These are phyloP conservation scores for Metroxylon sagu DNA, from an alignment of 176 grass and related monocot genomes.

Conservation along the genomic window DNA sequence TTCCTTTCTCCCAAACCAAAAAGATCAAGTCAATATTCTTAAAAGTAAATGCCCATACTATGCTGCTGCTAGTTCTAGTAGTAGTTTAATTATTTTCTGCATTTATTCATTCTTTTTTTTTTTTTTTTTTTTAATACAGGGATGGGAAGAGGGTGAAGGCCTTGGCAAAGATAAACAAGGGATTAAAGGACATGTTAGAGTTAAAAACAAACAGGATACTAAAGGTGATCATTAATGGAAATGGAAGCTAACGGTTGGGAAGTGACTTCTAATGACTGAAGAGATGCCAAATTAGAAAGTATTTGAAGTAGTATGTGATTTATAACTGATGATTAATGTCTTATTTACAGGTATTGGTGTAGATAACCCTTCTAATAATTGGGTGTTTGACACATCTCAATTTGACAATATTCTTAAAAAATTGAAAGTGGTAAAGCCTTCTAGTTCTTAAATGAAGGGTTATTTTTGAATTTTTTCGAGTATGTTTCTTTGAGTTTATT, in stretches of 20 bases:
- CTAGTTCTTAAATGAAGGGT: too few relatives aligned
- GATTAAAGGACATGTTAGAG: constrained; percentile 82
- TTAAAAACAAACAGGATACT: constrained; percentile 95
- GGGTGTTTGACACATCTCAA: constrained; percentile 81
- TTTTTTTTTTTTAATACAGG: constrained; percentile 22
- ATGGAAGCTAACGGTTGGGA: too few relatives aligned
- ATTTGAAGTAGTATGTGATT: too few relatives aligned
- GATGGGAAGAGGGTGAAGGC: constrained; percentile 99
- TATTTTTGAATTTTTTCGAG: constrained; percentile 1
- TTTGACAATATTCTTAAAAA: constrained; percentile 96
- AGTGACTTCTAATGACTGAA: too few relatives aligned
- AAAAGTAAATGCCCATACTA: too few relatives aligned
- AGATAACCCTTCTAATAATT: constrained; percentile 69
- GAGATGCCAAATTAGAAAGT: too few relatives aligned
- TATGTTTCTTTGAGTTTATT: too few relatives aligned
- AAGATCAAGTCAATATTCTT: too few relatives aligned
- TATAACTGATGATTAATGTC: background rate
- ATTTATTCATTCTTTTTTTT: background rate
- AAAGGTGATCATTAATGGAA: constrained; percentile 27
- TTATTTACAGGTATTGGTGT: constrained; percentile 69
- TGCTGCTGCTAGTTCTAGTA: too few relatives aligned
- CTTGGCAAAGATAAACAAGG: constrained; percentile 99
- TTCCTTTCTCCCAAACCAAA: too few relatives aligned
- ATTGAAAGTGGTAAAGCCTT: constrained; percentile 66
- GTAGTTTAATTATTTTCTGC: too few relatives aligned